Evolutionary conservation across 371 early-diverging fungal genomes (phyloP), one percentile per base, ranked within the genome.

Genomic region (Cladochytrium tenue): DNA sequence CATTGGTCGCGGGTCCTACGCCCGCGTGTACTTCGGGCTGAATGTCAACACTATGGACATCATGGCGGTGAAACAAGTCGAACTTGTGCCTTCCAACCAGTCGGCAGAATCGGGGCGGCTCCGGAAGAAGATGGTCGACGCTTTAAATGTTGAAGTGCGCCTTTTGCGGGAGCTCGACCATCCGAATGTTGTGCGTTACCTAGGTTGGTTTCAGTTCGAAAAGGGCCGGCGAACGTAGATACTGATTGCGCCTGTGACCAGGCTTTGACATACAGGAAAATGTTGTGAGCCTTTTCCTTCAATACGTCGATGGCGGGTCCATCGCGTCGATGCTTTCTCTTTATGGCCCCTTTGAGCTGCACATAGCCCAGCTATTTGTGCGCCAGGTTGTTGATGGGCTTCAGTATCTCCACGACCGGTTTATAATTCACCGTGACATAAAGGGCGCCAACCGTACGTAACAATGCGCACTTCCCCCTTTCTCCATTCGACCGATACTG

Each of bases 21-120:
- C 97, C 10, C 89, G 89, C 68, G 99, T 99, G 3, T 99, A 93
- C 66, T 86, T 91, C 50, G 98, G 95, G 1, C 84, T 93, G 65
- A 92, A 94, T 72, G 82, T 90, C 13, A 77, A 85, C 26, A 93
- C 88, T 13, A 56, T 63, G 50, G 93, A 93, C 2, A 74, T 97
- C 27, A 95, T 99, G 90, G 99, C 99, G 0, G 95, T 99, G 10
- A 99, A 99, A 78, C 95, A 96, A 78, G 98, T 99, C 1, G 92
- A 93, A 68, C 70, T 95, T 26, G 88, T 89, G 80, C 74, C 68
- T 4, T 25, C 62, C 36, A 35, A 63, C 28, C 26, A 43, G 36
- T 1, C 57, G 13, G 17, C 53, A 10, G 60, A 13, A 32, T 13
- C 89, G 85, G 76, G 74, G 53, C 52, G 61, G 51, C 26, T 31